Evolutionary conservation across 2,329 filamentous ascomycete genomes (phyloP), one percentile per base, ranked within the genome.

Genomic region (Magnaporthiopsis rhizophila): DNA sequence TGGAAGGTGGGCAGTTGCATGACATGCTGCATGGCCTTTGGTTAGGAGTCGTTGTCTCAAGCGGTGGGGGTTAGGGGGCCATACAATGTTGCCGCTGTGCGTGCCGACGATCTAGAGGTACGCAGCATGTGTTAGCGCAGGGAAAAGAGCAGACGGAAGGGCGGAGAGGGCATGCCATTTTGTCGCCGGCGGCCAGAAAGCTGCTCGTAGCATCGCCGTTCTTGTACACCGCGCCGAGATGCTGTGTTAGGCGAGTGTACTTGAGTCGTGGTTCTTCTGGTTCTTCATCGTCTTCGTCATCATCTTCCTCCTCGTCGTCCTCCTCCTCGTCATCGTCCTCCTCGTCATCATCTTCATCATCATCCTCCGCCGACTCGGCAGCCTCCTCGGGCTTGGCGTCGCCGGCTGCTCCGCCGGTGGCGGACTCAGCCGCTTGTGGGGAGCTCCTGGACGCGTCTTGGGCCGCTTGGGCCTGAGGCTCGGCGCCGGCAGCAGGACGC

Each of bases 221-320:
- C 65, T 92, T 88, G 78, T 99, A 99, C 45, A 97, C 85, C 58
- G 89, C 81, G 32, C 84, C 86, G 66, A 99, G 79, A 71, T 89
- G 88, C 66, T 88, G 89, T 9, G 95, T 98, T 69, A 98, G 78
- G 61, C 92, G 89, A 62, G 89, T 89, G 75, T 97, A 97, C 77
- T 99, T 99, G 71, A 99, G 85, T 72, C 89, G 89, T 34, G 95
- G 96, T 76, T 98, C 94, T 24, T 98, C 94, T 7, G 97, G 93
- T 3, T 95, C 92, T 0, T 93, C 91, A 0, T 96, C 91, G 0
- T 89, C 88, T 0, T 90, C 89, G 0, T 92, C 89, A 0, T 88
- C 87, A 0, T 87, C 85, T 0, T 87, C 85, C 0, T 86, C 84
- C 0, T 86, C 84, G 0, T 81, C 80, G 0, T 80, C 80, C 0